Percentiles rank a stretch among this genome's conserved stretches.
Evolutionary conservation across 2,329 filamentous ascomycete species (phyloP).

Genomic region (Ceratocystis smalleyi): DNA sequence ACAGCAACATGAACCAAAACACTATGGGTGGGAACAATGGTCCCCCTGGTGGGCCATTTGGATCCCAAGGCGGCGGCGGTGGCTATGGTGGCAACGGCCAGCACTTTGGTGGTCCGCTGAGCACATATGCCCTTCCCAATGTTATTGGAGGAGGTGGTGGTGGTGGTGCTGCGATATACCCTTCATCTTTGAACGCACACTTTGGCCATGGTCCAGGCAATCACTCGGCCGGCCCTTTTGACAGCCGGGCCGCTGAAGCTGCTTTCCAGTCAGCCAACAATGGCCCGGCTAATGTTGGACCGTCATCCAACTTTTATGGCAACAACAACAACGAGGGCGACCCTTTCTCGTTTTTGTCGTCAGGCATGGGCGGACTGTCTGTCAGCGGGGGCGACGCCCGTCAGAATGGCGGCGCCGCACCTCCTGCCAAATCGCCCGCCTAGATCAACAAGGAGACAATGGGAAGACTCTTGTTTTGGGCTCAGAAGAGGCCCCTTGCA

Average conservation of each 20-base stretch:
- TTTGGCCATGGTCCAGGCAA: slow-evolving; percentile 62
- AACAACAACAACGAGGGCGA: slow-evolving; percentile 47
- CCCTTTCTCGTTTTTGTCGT: slow-evolving; percentile 65
- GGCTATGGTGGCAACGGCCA: slow-evolving; percentile 49
- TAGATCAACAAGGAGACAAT: slow-evolving; percentile 24
- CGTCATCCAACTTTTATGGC: slow-evolving; percentile 43
- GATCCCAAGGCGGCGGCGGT: slow-evolving; percentile 7
- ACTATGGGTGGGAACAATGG: slow-evolving; percentile 39
- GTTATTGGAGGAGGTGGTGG: slow-evolving; percentile 61
- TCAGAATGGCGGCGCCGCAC: slow-evolving; percentile 44
- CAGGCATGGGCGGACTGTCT: slow-evolving; percentile 55
- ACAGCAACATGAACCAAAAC: slow-evolving; percentile 15
- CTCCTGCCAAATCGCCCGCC: slow-evolving; percentile 44
- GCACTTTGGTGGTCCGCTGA: slow-evolving; percentile 64
- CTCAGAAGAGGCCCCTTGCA: background rate
- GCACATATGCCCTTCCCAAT: slow-evolving; percentile 77
- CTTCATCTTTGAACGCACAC: slow-evolving; percentile 59
- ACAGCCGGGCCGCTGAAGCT: slow-evolving; percentile 83
- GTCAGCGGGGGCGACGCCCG: slow-evolving; percentile 49
- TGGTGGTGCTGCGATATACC: slow-evolving; percentile 53
- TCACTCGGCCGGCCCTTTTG: slow-evolving; percentile 74
- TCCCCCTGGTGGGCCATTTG: slow-evolving; percentile 12
- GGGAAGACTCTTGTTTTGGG: slow-evolving; percentile 3
- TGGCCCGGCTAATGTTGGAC: slow-evolving; percentile 59
- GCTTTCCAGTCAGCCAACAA: slow-evolving; percentile 84